A percentile compares a stretch with the other conserved stretches of the same genome.
These are phyloP conservation scores for Odonthalia washingtoniensis DNA, from an alignment of 31 red algal species.

Conservation along the genomic window DNA sequence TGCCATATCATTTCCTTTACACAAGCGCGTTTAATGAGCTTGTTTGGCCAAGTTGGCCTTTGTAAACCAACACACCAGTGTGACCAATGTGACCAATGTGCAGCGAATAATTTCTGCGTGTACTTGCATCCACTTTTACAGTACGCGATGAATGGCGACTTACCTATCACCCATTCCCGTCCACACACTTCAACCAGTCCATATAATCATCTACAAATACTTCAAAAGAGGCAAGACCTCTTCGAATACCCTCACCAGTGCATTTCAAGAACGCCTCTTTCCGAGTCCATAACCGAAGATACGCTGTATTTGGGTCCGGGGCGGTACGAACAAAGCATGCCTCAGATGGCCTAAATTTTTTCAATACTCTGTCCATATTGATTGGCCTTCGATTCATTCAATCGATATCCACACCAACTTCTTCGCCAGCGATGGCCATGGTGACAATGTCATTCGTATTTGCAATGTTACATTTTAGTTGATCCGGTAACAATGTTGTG, in stretches of 20 bases:
- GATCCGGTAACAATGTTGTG: background rate
- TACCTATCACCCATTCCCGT: no score
- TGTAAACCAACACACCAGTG: no score
- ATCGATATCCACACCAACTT: constrained; percentile 63
- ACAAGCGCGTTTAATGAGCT: no score
- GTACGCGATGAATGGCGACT: no score
- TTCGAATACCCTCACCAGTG: constrained; percentile 60
- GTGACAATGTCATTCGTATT: constrained; percentile 51
- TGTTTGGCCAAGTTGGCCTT: no score
- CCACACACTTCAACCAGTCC: background rate
- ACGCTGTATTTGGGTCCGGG: background rate
- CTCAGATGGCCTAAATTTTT: background rate
- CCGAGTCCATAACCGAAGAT: constrained; percentile 60
- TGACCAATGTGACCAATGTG: no score
- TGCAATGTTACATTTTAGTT: constrained; percentile 51
- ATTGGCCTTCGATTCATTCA: background rate
- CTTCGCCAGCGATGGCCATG: constrained; percentile 39
- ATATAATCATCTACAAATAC: background rate
- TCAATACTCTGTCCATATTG: background rate
- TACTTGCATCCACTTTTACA: no score
- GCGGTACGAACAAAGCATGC: background rate
- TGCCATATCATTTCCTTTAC: no score
- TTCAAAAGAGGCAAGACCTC: constrained; percentile 65
- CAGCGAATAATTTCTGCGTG: no score
- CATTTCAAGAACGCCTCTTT: constrained; percentile 82